Conservation (phyloP, 495 filamentous ascomycete genomes). For the Extremus antarcticus region DNA sequence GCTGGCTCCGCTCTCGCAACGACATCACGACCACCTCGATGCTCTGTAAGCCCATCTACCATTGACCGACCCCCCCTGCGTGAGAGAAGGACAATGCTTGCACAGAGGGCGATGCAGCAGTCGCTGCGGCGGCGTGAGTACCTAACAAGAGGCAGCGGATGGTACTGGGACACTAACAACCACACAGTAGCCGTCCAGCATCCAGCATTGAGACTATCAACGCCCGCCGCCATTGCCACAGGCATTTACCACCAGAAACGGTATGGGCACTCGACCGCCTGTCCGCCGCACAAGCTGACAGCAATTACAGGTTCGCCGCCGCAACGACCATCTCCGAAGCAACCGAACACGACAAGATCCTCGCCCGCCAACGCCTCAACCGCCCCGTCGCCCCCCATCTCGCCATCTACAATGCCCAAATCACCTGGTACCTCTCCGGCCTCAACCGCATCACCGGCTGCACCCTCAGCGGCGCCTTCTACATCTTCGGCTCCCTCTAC, state of each 20-base stretch:
- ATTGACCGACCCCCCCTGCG: conserved; percentile 11
- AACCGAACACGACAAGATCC: conserved; percentile 57
- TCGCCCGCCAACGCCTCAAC: conserved; percentile 68
- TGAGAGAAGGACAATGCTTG: conserved; percentile 43
- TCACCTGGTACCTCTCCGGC: conserved; percentile 68
- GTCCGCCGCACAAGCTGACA: too few relatives aligned
- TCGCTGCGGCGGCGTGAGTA: conserved; percentile 58
- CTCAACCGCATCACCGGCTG: conserved; percentile 75
- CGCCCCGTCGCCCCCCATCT: conserved; percentile 88
- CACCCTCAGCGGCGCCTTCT: conserved; percentile 61
- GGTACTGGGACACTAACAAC: too few relatives aligned
- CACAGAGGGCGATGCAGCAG: conserved; percentile 54
- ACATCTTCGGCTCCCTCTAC: conserved; percentile 76
- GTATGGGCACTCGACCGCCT: conserved; percentile 2
- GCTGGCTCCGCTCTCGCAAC: conserved; percentile 3
- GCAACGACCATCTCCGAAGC: conserved; percentile 45
- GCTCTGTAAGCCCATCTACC: not conserved
- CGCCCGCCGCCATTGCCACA: conserved; percentile 17
- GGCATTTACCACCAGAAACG: not conserved
- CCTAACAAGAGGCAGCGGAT: too few relatives aligned
- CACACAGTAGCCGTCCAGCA: conserved; percentile 38
- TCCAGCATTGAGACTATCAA: conserved; percentile 39
- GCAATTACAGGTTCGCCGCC: conserved; percentile 21
- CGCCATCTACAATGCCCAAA: conserved; percentile 73
- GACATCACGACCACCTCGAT: not conserved